Conservation (phyloP, 371 early-diverging fungal species). For the Mucor racemosus region DNA sequence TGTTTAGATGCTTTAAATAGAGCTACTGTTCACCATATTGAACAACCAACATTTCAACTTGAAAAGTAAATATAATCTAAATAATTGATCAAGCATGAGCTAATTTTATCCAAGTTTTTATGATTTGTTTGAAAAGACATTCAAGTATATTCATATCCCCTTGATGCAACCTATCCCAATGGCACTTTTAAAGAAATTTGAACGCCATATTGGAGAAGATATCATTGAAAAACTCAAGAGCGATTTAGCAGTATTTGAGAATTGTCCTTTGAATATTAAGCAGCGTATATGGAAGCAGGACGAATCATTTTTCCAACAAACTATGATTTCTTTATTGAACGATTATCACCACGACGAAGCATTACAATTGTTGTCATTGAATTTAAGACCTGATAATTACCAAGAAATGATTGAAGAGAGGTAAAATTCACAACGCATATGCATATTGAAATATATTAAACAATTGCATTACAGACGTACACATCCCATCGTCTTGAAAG, state of each 20-base stretch:
- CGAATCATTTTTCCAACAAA: slow-evolving; percentile 46
- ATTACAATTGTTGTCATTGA: slow-evolving; percentile 50
- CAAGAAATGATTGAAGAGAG: slow-evolving; percentile 55
- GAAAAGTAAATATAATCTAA: slow-evolving; percentile 39
- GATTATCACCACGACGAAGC: slow-evolving; percentile 49
- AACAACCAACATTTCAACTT: slow-evolving; percentile 46
- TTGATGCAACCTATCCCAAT: slow-evolving; percentile 70
- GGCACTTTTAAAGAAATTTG: slow-evolving; percentile 61
- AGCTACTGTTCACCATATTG: slow-evolving; percentile 40
- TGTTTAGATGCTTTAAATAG: slow-evolving; percentile 63
- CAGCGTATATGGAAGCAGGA: slow-evolving; percentile 57
- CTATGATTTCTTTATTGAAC: slow-evolving; percentile 46
- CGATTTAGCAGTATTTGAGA: slow-evolving; percentile 54
- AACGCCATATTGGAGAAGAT: slow-evolving; percentile 53
- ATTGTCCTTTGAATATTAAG: slow-evolving; percentile 49
- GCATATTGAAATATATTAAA: background rate
- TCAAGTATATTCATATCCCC: slow-evolving; percentile 60
- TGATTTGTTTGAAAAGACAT: slow-evolving; percentile 51
- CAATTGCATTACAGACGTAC: slow-evolving; percentile 45
- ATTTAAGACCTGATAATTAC: slow-evolving; percentile 53
- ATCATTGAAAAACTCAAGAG: slow-evolving; percentile 53
- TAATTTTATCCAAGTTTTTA: slow-evolving; percentile 43
- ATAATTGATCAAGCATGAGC: background rate
- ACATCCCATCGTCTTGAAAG: slow-evolving; percentile 54
- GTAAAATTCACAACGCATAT: slow-evolving; percentile 21